Base-by-base conservation (phyloP, 1,139 yeast genomes). In the Debaryomyces robertsiae region DNA sequence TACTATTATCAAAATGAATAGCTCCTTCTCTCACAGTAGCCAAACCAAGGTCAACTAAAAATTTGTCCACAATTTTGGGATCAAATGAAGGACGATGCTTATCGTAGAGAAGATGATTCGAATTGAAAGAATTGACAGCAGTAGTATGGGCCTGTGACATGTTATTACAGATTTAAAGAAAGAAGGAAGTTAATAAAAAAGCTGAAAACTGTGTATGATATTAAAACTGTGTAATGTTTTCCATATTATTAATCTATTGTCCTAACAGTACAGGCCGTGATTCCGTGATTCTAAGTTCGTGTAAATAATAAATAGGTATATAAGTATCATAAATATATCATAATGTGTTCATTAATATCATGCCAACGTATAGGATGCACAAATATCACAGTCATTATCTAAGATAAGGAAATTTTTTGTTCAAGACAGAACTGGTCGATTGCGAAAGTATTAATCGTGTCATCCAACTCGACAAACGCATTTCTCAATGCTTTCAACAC, bases 41-140 rank as follows among this genome's bases (percentile, higher is more conserved):
- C 16, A 80, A 53, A 0, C 58, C 60, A 27, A 77, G 56, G 19
- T 65, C 69, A 3, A 52, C 50, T 18, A 78, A 57, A 46, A 80
- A 69, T n/a, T 63, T 61, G n/a, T 67, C 63, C 3, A 79, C 82
- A 3, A 81, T 63, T n/a, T 58, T 57, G 1, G 64, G 61, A n/a
- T 62, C 57, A 53, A 79, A 82, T 2, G 74, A 67, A 1, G 85
- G 85, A n/a, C 88, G 67, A 34, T 74, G 77, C 30, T 58, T 53
- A 50, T 81, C 85, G 54, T 82, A 82, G 6, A 69, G 55, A 4
- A 60, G 48, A 48, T 81, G 86, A 59, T 82, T 82, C 11, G 65
- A 42, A 47, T 79, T 70, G 66, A 76, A 82, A 0, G 84, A 73
- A 28, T 57, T 58, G 24, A 74, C 53, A 2, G 79, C 77, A 2